These are phyloP conservation scores for Puccinia novopanici DNA, from an alignment of 1,284 basidiomycete species.

Conservation along the genomic window DNA sequence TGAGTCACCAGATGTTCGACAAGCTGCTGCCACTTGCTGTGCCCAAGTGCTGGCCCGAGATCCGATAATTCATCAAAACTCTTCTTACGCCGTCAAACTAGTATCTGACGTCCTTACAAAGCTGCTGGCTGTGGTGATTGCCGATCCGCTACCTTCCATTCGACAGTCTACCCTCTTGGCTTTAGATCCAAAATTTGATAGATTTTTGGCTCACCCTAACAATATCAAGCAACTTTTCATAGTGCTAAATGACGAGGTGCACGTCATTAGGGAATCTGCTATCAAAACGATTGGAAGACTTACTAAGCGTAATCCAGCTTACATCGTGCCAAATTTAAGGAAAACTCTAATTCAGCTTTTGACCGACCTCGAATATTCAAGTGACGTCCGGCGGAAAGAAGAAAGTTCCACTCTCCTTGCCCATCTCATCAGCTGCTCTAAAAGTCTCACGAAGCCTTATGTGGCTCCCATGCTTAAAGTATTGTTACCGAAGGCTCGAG, in stretches of 20 bases:
- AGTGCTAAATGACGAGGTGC: conserved; percentile 95
- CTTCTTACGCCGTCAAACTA: conserved; percentile 93
- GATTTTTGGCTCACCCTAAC: conserved; percentile 97
- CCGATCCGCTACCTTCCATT: conserved; percentile 89
- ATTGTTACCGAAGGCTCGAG: conserved; percentile 82
- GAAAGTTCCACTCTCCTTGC: conserved; percentile 87
- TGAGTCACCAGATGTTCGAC: conserved; percentile 82
- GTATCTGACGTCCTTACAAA: conserved; percentile 98
- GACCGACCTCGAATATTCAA: conserved; percentile 96
- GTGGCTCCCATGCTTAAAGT: conserved; percentile 93
- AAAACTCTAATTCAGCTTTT: conserved; percentile 95
- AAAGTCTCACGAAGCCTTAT: conserved; percentile 93
- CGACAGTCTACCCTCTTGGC: conserved; percentile 83
- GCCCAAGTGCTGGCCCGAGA: conserved; percentile 89
- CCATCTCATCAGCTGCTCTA: conserved; percentile 82
- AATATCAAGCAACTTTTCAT: conserved; percentile 96
- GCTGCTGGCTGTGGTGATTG: conserved; percentile 91
- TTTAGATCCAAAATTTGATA: conserved; percentile 91
- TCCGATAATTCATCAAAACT: conserved; percentile 93
- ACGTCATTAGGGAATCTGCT: conserved; percentile 87
- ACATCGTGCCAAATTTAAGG: conserved; percentile 95
- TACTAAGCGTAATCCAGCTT: conserved; percentile 93
- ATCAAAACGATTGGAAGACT: conserved; percentile 90
- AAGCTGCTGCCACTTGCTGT: conserved; percentile 88
- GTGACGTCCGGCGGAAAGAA: conserved; percentile 77